phyloP scores from a whole-genome alignment of 179 eudicot species.

The Dionaea muscipula region DNA sequence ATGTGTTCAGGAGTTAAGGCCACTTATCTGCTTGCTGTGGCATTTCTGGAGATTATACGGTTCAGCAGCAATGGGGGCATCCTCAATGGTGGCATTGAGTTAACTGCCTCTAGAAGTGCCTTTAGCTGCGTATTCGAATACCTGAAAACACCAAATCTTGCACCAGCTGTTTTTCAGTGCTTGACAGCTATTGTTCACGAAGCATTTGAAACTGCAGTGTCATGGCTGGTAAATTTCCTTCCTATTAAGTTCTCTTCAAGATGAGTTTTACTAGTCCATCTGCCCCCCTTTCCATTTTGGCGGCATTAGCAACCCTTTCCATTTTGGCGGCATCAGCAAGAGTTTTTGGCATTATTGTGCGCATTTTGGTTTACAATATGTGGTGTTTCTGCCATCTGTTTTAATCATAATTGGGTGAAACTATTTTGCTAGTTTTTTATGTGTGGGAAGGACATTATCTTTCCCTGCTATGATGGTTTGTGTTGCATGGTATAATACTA shows the following conservation, averaged over 20 bases:
- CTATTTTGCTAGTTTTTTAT: neutral
- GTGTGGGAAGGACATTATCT: neutral
- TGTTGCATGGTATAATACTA: neutral
- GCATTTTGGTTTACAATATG: no score
- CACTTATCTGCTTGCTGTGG: constrained; percentile 93
- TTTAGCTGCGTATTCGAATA: constrained; percentile 97
- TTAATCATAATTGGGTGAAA: neutral
- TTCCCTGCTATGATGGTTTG: neutral
- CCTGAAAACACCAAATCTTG: constrained; percentile 83
- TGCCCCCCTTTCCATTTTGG: no score
- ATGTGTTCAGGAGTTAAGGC: constrained; percentile 81
- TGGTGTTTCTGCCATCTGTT: neutral
- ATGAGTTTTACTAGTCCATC: no score
- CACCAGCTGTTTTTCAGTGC: constrained; percentile 84
- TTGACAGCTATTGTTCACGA: constrained; percentile 80
- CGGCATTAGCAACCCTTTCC: no score
- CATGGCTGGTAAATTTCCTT: constrained; percentile 68
- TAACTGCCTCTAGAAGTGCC: constrained; percentile 73
- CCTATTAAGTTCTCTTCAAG: neutral
- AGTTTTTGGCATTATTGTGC: no score
- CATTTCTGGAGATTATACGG: constrained; percentile 87
- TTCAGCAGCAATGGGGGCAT: constrained; percentile 99
- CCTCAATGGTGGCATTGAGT: constrained; percentile 59
- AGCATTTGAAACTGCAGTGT: constrained; percentile 78
- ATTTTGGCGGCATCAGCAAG: no score